Conservation (phyloP, 2,329 filamentous ascomycete genomes). For the Ustilaginoidea virens region DNA sequence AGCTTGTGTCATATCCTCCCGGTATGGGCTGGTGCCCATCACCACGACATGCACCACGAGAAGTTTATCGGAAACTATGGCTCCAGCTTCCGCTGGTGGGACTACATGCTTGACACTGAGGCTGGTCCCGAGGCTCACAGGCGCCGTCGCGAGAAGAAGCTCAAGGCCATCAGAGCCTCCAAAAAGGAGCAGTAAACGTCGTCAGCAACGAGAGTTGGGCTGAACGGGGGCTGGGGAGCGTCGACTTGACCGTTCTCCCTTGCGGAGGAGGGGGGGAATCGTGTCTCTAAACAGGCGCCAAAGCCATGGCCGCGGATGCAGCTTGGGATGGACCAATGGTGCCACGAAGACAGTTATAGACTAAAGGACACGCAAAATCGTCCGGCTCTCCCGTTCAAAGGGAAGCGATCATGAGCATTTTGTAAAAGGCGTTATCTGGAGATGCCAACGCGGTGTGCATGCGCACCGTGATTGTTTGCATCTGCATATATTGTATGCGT, state of each 20-base stretch:
- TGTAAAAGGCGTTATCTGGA: no score
- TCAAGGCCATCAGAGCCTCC: constrained; percentile 40
- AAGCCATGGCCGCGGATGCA: no score
- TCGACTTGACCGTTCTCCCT: no score
- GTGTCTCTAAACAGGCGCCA: no score
- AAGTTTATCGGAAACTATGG: constrained; percentile 97
- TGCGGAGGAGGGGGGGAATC: no score
- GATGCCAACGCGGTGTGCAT: no score
- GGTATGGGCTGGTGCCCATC: constrained; percentile 94
- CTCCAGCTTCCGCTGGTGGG: constrained; percentile 99
- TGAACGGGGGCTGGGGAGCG: no score
- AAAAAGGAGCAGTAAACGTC: constrained; percentile 49
- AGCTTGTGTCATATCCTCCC: constrained; percentile 88
- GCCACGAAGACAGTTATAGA: constrained; percentile 4
- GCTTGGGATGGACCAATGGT: no score
- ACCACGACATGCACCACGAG: constrained; percentile 96
- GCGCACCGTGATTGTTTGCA: no score
- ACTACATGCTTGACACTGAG: constrained; percentile 86
- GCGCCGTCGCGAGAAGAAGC: constrained; percentile 65
- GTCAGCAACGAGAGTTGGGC: no score
- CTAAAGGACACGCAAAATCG: constrained; percentile 4
- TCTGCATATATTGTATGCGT: constrained; percentile 4
- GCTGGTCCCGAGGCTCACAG: constrained; percentile 76
- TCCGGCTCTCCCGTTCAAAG: no score
- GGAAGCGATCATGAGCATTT: no score